These are phyloP conservation scores for Podospora conica DNA, from an alignment of 495 filamentous ascomycete genomes.

Conservation along the genomic window DNA sequence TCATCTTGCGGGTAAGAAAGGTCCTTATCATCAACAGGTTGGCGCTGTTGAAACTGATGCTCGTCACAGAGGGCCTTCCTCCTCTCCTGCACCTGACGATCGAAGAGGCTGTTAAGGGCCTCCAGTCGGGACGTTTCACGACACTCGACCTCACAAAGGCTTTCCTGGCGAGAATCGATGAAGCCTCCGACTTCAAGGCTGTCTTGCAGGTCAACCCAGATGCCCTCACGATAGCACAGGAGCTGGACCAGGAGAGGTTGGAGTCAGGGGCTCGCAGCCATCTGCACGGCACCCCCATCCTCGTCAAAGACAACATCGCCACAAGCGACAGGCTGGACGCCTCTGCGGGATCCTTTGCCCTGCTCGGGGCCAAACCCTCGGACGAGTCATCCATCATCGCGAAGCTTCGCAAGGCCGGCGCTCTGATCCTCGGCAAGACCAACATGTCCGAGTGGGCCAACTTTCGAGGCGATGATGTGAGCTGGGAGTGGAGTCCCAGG, in stretches of 20 bases:
- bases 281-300: conserved; percentile 1
- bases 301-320: background rate
- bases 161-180: conserved; percentile 4
- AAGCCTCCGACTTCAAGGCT: background rate
- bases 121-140: background rate
- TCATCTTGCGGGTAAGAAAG: too few species aligned
- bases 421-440: background rate
- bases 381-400: background rate
- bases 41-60: background rate
- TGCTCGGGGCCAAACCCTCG: background rate
- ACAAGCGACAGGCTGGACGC: background rate
- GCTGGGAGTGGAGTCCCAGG: background rate
- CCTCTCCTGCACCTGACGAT: background rate
- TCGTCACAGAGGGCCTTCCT: background rate
- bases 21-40: too few species aligned
- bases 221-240: background rate
- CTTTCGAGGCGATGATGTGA: background rate
- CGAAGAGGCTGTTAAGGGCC: background rate
- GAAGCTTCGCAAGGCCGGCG: background rate
- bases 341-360: background rate
- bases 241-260: background rate
- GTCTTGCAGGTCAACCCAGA: conserved; percentile 5
- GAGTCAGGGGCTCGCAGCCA: background rate
- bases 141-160: conserved; percentile 2
- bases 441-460: conserved; percentile 4